Evolutionary conservation across 805 yeast genomes (phyloP).

Genomic region (Suhomyces sp.): DNA sequence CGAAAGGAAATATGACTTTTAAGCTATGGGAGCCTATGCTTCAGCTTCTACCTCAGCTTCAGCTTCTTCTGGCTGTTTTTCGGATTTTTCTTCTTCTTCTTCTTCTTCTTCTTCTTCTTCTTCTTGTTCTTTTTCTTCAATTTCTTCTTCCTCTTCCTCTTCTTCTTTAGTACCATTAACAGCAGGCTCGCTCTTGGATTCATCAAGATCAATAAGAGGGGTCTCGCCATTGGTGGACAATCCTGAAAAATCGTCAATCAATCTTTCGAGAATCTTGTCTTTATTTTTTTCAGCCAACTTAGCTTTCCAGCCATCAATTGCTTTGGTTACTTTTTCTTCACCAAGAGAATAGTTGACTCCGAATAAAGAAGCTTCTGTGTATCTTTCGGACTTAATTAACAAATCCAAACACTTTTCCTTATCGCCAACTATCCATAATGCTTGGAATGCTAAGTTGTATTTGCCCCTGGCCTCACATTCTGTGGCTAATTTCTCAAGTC

Average conservation of each 20-base stretch:
- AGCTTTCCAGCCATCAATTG: slow-evolving; percentile 67
- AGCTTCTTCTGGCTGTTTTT: slow-evolving; percentile 4
- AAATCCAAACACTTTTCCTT: slow-evolving; percentile 59
- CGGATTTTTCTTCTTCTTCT: slow-evolving; percentile 36
- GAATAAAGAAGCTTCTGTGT: slow-evolving; percentile 82
- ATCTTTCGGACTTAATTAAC: slow-evolving; percentile 64
- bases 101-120: slow-evolving; percentile 34
- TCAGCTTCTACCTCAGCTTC: slow-evolving; percentile 12
- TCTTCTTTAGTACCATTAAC: slow-evolving; percentile 18
- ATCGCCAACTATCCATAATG: slow-evolving; percentile 85
- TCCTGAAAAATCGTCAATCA: slow-evolving; percentile 41
- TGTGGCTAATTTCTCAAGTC: slow-evolving; percentile 61
- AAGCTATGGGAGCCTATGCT: not conserved
- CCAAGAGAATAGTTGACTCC: slow-evolving; percentile 62
- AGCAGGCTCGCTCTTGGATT: slow-evolving; percentile 4
- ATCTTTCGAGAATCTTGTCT: slow-evolving; percentile 57
- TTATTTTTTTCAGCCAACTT: slow-evolving; percentile 52
- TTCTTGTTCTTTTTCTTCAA: slow-evolving; percentile 25
- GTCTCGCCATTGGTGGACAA: slow-evolving; percentile 16
- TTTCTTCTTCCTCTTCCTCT: slow-evolving; percentile 31
- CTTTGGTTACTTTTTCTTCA: slow-evolving; percentile 39
- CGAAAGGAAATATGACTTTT: not conserved
- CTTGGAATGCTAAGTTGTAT: slow-evolving; percentile 86
- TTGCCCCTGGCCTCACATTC: slow-evolving; percentile 71
- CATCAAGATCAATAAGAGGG: slow-evolving; percentile 15